Conservation (phyloP, 495 filamentous ascomycete species). For the Aspergillus campestris region DNA sequence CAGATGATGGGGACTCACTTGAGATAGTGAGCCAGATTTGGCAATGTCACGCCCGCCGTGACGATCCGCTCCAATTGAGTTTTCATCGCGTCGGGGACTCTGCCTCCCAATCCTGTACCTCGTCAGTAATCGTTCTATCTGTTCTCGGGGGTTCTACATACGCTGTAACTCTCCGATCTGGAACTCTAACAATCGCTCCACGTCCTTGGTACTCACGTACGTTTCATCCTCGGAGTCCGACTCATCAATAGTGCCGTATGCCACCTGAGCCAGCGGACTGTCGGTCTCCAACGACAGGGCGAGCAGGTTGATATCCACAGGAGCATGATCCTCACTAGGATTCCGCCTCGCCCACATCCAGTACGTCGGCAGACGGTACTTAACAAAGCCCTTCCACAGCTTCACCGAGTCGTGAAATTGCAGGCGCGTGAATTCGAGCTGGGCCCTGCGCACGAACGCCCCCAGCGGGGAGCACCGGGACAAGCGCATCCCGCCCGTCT, state of each 20-base stretch:
- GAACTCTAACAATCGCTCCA: conserved; percentile 76
- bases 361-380: conserved; percentile 69
- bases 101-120: conserved; percentile 48
- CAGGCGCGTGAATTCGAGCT: conserved; percentile 70
- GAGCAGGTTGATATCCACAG: conserved; percentile 59
- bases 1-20: conserved; percentile 37
- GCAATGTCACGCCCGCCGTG: conserved; percentile 53
- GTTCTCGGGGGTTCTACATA: conserved; percentile 28
- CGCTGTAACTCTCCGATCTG: conserved; percentile 83
- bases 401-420: conserved; percentile 68
- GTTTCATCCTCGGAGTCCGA: conserved; percentile 31
- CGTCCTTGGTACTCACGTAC: conserved; percentile 66
- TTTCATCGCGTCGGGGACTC: conserved; percentile 63
- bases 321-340: conserved; percentile 49
- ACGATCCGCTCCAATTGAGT: conserved; percentile 58
- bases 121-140: conserved; percentile 15
- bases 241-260: conserved; percentile 54
- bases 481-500: conserved; percentile 39
- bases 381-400: conserved; percentile 73
- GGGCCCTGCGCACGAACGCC: conserved; percentile 67
- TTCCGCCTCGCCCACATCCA: conserved; percentile 61
- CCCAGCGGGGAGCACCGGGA: conserved; percentile 73
- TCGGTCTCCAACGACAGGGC: conserved; percentile 25
- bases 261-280: conserved; percentile 44
- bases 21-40: conserved; percentile 70